Evolutionary conservation across 441 rosid species (phyloP), one percentile per base, ranked within the genome.

Genomic region (Corymbia citriodora): DNA sequence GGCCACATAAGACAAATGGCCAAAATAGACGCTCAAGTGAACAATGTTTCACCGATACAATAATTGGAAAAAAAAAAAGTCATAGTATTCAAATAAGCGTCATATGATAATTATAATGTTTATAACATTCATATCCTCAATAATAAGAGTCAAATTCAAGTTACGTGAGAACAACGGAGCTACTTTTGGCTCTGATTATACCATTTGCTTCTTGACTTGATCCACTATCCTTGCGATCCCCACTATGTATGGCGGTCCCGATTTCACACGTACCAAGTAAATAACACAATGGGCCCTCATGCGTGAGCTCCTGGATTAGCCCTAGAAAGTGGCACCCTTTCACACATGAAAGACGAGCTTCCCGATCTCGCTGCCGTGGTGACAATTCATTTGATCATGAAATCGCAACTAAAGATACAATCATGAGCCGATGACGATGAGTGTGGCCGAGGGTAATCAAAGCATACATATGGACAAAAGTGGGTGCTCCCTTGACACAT

Each of bases 31-130:
- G n/a, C 36, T 65, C 36, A 15, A n/a, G 19, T n/a, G 19, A n/a
- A 65, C 16, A 29, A n/a, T n/a, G 14, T 61, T 65, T 65, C 36
- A 65, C 6, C 3, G 8, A 65, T 65, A 36, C n/a, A 15, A 1
- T 5, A 15, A 8, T n/a, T n/a, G 15, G 36, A 1, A n/a, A n/a
- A 1, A 7, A 65, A n/a, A 65, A n/a, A 8, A 2, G 0, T 15
- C 16, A 65, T n/a, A 5, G 15, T 1, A 3, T 10, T 65, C 8
- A n/a, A 61, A 18, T n/a, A 0, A 65, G 3, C 36, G 0, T n/a
- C 19, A 0, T n/a, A 8, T 4, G 3, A 65, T 6, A 29, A 0
- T 27, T 2, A 63, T 63, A 0, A 63, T 0, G 29, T 9, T 63
- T 29, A 0, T 12, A 63, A 0, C 0, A 13, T 54, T 18, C 0